phyloP scores from a whole-genome alignment of 495 filamentous ascomycete species.

The Lasiosphaeria miniovina region DNA sequence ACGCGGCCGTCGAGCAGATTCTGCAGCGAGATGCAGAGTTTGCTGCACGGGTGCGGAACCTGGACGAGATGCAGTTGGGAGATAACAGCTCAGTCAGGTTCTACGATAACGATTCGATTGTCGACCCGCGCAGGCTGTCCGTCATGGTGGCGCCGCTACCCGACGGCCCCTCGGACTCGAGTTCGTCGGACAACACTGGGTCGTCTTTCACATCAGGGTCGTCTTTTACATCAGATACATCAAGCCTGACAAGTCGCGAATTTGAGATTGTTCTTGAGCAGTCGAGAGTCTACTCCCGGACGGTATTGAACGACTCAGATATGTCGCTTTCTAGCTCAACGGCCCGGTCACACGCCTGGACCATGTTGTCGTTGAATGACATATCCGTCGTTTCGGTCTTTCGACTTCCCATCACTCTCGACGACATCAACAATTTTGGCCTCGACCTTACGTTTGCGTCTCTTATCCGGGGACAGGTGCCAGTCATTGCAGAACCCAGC shows the following conservation, averaged over 20 bases:
- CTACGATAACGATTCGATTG: neutral
- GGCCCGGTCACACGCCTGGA: slow-evolving; percentile 4
- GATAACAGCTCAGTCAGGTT: slow-evolving; percentile 4
- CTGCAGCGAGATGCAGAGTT: slow-evolving; percentile 6
- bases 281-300: slow-evolving; percentile 5
- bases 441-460: neutral
- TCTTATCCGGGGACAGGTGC: neutral
- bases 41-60: neutral
- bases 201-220: neutral
- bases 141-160: neutral
- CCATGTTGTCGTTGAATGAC: slow-evolving; percentile 10
- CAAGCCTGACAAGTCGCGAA: neutral
- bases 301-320: neutral
- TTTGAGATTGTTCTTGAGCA: slow-evolving; percentile 5
- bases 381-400: slow-evolving; percentile 9
- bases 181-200: neutral
- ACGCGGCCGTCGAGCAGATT: slow-evolving; percentile 3
- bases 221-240: neutral
- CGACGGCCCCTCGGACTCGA: neutral
- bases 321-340: slow-evolving; percentile 6
- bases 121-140: slow-evolving; percentile 2
- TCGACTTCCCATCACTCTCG: slow-evolving; percentile 6
- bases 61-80: neutral
- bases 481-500: neutral
- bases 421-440: slow-evolving; percentile 5